A percentile compares a stretch with the other conserved stretches of the same genome.
Evolutionary conservation across 768 basidiomycete species (phyloP).

Genomic region (Tephrocybe rancida): DNA sequence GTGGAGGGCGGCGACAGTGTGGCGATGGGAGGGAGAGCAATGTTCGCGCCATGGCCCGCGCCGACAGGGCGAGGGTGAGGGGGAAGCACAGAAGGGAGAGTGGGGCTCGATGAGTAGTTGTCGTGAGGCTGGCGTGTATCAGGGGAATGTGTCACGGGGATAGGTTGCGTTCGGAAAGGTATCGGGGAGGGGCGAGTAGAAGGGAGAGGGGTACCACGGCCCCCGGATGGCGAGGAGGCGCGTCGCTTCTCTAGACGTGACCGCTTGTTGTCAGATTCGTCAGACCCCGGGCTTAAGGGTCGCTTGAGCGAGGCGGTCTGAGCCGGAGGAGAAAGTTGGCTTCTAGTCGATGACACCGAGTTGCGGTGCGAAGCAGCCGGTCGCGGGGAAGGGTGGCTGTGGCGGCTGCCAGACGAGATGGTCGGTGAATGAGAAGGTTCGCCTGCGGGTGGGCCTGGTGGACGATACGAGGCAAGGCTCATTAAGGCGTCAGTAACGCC

Average conservation of each 20-base stretch:
- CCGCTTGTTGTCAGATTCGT: constrained; percentile 64
- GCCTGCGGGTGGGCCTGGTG: constrained; percentile 30
- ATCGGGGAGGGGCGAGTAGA: constrained; percentile 71
- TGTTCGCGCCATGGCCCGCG: constrained; percentile 41
- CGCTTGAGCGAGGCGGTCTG: constrained; percentile 58
- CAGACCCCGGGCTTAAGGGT: constrained; percentile 66
- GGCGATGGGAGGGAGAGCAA: constrained; percentile 71
- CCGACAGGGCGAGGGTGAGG: constrained; percentile 79
- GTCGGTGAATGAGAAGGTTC: constrained; percentile 57
- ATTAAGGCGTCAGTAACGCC: constrained; percentile 81
- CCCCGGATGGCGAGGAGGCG: constrained; percentile 49
- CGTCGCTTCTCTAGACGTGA: constrained; percentile 64
- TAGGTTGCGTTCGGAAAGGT: constrained; percentile 69
- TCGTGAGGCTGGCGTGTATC: constrained; percentile 58
- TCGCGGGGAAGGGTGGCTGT: constrained; percentile 49
- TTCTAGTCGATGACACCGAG: constrained; percentile 67
- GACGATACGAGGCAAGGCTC: constrained; percentile 54
- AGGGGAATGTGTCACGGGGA: constrained; percentile 62
- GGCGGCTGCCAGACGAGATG: constrained; percentile 58
- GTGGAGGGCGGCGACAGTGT: constrained; percentile 66
- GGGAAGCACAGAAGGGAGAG: constrained; percentile 63
- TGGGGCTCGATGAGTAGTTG: constrained; percentile 52
- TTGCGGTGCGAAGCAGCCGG: constrained; percentile 59
- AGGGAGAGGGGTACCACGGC: constrained; percentile 56
- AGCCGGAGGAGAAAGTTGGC: constrained; percentile 63